Percentiles rank a stretch among this genome's conserved stretches.
These are phyloP conservation scores for Aspergillus sp. DNA, from an alignment of 2,329 filamentous ascomycete species.

Conservation along the genomic window DNA sequence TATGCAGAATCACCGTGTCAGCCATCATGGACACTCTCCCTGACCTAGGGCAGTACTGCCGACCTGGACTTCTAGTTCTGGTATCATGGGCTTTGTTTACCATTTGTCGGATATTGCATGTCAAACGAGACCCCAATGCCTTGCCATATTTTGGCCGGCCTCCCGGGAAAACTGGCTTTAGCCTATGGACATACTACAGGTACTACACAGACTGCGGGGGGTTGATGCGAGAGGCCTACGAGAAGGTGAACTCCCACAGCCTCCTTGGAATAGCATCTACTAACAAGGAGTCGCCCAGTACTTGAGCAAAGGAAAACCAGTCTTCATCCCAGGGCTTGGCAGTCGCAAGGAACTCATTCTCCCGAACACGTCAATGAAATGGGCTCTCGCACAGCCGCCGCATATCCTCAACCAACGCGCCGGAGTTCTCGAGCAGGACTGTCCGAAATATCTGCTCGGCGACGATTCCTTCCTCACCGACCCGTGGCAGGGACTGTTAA, in stretches of 20 bases:
- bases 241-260: not conserved
- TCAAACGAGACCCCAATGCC: no score
- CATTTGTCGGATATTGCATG: no score
- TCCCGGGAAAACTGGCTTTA: conserved; percentile 3
- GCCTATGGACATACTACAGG: not conserved
- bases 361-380: conserved; percentile 41
- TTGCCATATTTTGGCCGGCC: not conserved
- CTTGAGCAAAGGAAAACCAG: conserved; percentile 42
- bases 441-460: conserved; percentile 36
- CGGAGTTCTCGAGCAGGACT: conserved; percentile 36
- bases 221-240: conserved; percentile 5
- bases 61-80: no score
- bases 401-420: conserved; percentile 33
- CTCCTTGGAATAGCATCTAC: not conserved
- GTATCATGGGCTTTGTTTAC: no score
- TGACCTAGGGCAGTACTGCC: no score
- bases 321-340: conserved; percentile 44
- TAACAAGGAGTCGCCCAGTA: conserved; percentile 32
- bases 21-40: no score
- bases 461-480: conserved; percentile 35
- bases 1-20: no score
- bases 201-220: not conserved
- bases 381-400: conserved; percentile 44
- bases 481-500: conserved; percentile 28
- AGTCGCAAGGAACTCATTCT: conserved; percentile 45